phyloP scores from a whole-genome alignment of 2,329 filamentous ascomycete genomes.

The Alternaria hordeiaustralica region DNA sequence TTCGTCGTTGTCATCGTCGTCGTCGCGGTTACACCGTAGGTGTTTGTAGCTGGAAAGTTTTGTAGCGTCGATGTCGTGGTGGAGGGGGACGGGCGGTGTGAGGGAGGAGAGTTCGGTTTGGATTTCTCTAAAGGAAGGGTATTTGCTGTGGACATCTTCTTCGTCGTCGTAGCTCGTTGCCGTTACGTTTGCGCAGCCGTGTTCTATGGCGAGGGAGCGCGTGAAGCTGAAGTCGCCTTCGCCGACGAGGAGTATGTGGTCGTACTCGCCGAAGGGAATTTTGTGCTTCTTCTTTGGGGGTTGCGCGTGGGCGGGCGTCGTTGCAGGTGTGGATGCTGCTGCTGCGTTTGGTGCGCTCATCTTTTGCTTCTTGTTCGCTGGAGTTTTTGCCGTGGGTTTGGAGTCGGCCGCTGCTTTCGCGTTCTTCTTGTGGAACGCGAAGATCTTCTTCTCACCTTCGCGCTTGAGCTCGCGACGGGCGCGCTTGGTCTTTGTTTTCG shows the following conservation, averaged over 20 bases:
- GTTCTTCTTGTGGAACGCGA: slow-evolving; percentile 32
- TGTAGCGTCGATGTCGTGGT: slow-evolving; percentile 71
- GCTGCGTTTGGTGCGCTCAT: slow-evolving; percentile 3
- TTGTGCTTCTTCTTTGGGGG: slow-evolving; percentile 4
- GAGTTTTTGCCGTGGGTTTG: slow-evolving; percentile 15
- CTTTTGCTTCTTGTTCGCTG: slow-evolving; percentile 24
- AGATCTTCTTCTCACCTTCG: slow-evolving; percentile 38
- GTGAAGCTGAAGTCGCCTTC: slow-evolving; percentile 84
- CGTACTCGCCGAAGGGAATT: slow-evolving; percentile 71
- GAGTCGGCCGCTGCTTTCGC: slow-evolving; percentile 22
- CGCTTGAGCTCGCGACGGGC: slow-evolving; percentile 44
- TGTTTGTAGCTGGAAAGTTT: slow-evolving; percentile 51
- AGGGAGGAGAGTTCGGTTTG: slow-evolving; percentile 30
- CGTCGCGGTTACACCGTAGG: slow-evolving; percentile 28
- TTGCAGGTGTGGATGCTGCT: slow-evolving; percentile 4
- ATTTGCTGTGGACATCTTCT: slow-evolving; percentile 60
- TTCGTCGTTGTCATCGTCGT: slow-evolving; percentile 25
- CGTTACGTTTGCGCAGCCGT: slow-evolving; percentile 70
- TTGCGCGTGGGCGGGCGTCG: slow-evolving; percentile 12
- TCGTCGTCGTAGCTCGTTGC: slow-evolving; percentile 72
- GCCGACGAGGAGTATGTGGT: slow-evolving; percentile 77
- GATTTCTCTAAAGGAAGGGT: slow-evolving; percentile 56
- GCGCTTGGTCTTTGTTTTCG: slow-evolving; percentile 44
- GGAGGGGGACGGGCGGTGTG: slow-evolving; percentile 43
- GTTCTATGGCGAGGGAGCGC: slow-evolving; percentile 68